These are phyloP conservation scores for Letharia lupina DNA, from an alignment of 495 filamentous ascomycete species.

Conservation along the genomic window DNA sequence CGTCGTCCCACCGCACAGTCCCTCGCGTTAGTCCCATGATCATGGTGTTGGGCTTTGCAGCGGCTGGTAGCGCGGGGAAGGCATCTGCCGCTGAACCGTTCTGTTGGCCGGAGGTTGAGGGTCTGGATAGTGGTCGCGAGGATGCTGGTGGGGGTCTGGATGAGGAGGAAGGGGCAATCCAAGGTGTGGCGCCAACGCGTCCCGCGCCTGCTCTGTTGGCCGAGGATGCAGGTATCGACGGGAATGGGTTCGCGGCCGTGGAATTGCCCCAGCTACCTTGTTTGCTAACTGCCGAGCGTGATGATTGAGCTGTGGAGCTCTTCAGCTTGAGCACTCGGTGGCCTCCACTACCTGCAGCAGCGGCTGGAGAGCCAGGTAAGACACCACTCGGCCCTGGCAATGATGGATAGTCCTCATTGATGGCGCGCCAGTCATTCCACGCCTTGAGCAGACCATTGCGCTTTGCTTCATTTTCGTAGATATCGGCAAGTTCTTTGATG, in stretches of 20 bases:
- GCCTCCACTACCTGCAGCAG: constrained; percentile 38
- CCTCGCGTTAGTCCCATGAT: constrained; percentile 72
- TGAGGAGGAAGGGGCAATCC: constrained; percentile 27
- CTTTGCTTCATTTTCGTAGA: constrained; percentile 78
- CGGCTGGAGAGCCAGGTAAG: constrained; percentile 39
- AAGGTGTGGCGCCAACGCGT: constrained; percentile 42
- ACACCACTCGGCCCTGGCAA: constrained; percentile 64
- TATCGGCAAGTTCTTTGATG: constrained; percentile 84
- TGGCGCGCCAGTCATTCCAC: constrained; percentile 91
- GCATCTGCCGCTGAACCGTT: constrained; percentile 42
- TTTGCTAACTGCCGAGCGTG: constrained; percentile 48
- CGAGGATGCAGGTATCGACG: constrained; percentile 39
- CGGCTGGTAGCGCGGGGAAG: constrained; percentile 76
- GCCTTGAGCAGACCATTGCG: constrained; percentile 62
- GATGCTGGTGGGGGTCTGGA: constrained; percentile 22
- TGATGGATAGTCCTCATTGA: constrained; percentile 93
- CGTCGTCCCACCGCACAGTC: constrained; percentile 60
- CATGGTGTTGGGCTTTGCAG: constrained; percentile 66
- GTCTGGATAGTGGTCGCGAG: constrained; percentile 28
- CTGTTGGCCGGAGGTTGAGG: constrained; percentile 22
- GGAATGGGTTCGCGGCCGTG: constrained; percentile 37
- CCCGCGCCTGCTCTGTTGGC: constrained; percentile 32
- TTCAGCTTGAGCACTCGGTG: constrained; percentile 64
- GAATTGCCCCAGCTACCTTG: constrained; percentile 42
- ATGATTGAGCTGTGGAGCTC: constrained; percentile 67